These are phyloP conservation scores for Triticum turgidum DNA, from an alignment of 176 grass and related monocot genomes.

Conservation along the genomic window DNA sequence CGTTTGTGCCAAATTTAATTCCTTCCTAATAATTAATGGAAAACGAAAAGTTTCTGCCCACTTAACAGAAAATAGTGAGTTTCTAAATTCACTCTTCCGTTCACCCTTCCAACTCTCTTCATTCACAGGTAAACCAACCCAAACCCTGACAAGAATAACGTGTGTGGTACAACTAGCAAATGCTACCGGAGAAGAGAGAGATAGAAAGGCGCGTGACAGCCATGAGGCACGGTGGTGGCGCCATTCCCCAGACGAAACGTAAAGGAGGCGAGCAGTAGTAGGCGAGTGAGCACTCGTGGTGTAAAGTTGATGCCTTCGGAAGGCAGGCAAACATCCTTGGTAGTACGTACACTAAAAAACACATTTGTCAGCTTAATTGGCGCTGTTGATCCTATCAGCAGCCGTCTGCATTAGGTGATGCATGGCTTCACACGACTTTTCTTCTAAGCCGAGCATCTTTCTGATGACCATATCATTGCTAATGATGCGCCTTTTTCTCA, in stretches of 20 bases:
- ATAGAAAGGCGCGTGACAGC: background rate
- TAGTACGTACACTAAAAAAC: background rate
- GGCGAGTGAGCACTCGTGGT: conserved; percentile 34
- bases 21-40: too few species aligned
- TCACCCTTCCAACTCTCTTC: background rate
- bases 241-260: conserved; percentile 35
- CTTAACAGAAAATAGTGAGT: too few species aligned
- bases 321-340: conserved; percentile 13
- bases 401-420: conserved; percentile 16
- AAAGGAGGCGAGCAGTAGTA: conserved; percentile 35
- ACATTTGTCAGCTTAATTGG: background rate
- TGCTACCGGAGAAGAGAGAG: background rate
- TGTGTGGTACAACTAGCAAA: background rate
- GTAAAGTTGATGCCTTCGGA: conserved; percentile 20
- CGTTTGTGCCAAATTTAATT: too few species aligned
- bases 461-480: conserved; percentile 11
- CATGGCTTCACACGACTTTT: conserved; percentile 16
- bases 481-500: background rate
- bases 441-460: conserved; percentile 7
- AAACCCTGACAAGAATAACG: background rate
- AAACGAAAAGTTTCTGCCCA: too few species aligned
- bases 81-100: background rate
- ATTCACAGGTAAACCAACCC: background rate
- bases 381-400: conserved; percentile 11
- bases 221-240: background rate